A percentile compares a stretch with the other conserved stretches of the same genome.
These are phyloP conservation scores for Rhodotorula sp. DNA, from an alignment of 1,284 basidiomycete genomes.

Conservation along the genomic window DNA sequence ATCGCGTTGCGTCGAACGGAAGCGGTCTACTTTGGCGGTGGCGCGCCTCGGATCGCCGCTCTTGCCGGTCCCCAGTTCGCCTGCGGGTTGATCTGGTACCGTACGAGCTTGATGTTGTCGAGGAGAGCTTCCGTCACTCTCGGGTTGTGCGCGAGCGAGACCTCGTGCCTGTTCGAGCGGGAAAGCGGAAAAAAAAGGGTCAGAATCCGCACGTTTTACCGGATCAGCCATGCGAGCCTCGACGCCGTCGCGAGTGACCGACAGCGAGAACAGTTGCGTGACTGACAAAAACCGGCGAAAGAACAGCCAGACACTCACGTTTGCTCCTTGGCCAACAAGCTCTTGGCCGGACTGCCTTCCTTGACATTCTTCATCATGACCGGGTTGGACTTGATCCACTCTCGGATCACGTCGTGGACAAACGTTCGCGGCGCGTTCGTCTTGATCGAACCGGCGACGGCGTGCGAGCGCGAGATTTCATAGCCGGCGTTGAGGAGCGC, in stretches of 20 bases:
- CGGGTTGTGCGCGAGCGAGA: constrained; percentile 72
- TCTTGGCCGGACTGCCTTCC: constrained; percentile 40
- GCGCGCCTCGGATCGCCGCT: constrained; percentile 38
- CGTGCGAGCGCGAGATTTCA: constrained; percentile 84
- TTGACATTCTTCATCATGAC: constrained; percentile 67
- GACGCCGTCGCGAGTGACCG: not conserved
- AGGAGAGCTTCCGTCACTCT: constrained; percentile 58
- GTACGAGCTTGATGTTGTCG: constrained; percentile 69
- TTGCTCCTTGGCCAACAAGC: constrained; percentile 35
- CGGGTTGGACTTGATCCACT: constrained; percentile 75
- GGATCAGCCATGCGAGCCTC: no score
- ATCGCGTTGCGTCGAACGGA: no score
- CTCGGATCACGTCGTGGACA: constrained; percentile 78
- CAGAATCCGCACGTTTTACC: no score
- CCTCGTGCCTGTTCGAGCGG: constrained; percentile 55
- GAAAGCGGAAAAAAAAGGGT: not conserved
- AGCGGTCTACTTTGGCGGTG: not conserved
- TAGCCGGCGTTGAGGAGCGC: constrained; percentile 84
- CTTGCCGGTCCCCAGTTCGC: constrained; percentile 82
- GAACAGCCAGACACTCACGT: constrained; percentile 33
- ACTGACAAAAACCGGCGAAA: constrained; percentile 27
- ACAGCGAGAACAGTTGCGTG: not conserved
- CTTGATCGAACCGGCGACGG: constrained; percentile 83
- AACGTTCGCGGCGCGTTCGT: constrained; percentile 73
- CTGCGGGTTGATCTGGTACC: constrained; percentile 88